Conservation (phyloP, 2,329 filamentous ascomycete genomes). For the Periconia sp. region DNA sequence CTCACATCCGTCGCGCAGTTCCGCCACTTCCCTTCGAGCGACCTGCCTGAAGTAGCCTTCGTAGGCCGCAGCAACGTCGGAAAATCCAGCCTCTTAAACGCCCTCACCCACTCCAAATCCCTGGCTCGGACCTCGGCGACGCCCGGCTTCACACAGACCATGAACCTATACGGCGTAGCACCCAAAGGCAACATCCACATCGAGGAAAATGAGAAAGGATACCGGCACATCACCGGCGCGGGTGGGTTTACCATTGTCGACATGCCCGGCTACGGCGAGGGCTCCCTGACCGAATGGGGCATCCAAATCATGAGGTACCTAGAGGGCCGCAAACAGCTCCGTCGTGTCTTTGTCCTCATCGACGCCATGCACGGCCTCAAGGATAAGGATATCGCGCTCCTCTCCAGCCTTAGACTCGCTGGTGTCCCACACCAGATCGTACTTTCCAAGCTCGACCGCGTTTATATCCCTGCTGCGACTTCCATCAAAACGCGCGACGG, state of each 20-base stretch:
- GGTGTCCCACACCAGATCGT: constrained; percentile 66
- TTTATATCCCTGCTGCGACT: constrained; percentile 28
- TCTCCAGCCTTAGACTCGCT: constrained; percentile 58
- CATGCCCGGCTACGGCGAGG: constrained; percentile 71
- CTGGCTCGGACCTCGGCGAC: constrained; percentile 55
- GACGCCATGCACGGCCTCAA: constrained; percentile 67
- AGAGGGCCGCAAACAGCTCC: constrained; percentile 61
- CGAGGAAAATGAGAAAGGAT: constrained; percentile 16
- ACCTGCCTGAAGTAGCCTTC: constrained; percentile 65
- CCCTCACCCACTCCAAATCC: constrained; percentile 48
- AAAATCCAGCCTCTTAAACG: constrained; percentile 68
- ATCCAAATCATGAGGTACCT: constrained; percentile 70
- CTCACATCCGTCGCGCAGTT: constrained; percentile 64
- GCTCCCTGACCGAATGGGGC: constrained; percentile 64
- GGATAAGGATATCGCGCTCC: constrained; percentile 58
- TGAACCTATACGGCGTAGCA: constrained; percentile 68
- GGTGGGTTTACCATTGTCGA: constrained; percentile 63
- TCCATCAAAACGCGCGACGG: constrained; percentile 17
- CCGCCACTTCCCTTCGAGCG: constrained; percentile 57
- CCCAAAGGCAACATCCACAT: constrained; percentile 24
- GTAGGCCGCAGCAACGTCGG: constrained; percentile 71
- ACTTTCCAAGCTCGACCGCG: constrained; percentile 64
- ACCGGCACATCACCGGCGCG: constrained; percentile 37
- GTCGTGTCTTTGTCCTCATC: constrained; percentile 65
- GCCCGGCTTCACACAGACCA: constrained; percentile 63